Base-by-base conservation (phyloP, 306 rosid species). In the Crotalaria pallida region DNA sequence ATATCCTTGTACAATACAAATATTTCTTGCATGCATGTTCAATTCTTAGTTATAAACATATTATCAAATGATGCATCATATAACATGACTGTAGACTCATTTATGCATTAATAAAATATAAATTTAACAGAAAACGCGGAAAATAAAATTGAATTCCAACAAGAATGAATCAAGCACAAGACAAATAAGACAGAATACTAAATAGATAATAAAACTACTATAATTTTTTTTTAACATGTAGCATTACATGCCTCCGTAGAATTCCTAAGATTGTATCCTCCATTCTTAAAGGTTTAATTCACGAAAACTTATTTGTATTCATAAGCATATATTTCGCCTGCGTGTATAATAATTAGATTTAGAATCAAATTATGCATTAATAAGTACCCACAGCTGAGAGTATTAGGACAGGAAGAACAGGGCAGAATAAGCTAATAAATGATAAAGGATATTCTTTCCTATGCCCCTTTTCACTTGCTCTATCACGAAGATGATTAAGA, bases 361-460 rank as follows among this genome's bases (percentile, higher is more conserved):
- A 69, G 58, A 81, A 50, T 41, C 40, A 36, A 67, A 69, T 29
- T 57, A 49, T 29, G 56, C 10, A 51, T 13, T 15, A 29, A 23
- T 57, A 26, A 57, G 55, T 33, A 64, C 71, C 63, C 67, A 67
- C 21, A 43, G 31, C 49, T 63, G 26, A 68, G 15, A 4, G 26
- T 21, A 34, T 58, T 50, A 38, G 33, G 2, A 56, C 41, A 44
- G 52, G 43, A 31, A 31, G 27, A 31, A 69, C 2, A 43, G 38
- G 26, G 29, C 17, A 38, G 27, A 76, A 27, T 26, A 59, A 56
- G 55, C 66, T 33, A 52, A 57, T 23, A 73, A 50, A 79, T 18
- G 78, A 70, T 72, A 77, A 94, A 90, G 98, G 98, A 94, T 94
- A 94, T 94, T 94, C 97, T 79, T 90, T 91, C 74, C 77, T 69